A percentile compares a stretch with the other conserved stretches of the same genome.
phyloP scores from a whole-genome alignment of 352 stramenopile genomes.

The Phytopythium aichiense region DNA sequence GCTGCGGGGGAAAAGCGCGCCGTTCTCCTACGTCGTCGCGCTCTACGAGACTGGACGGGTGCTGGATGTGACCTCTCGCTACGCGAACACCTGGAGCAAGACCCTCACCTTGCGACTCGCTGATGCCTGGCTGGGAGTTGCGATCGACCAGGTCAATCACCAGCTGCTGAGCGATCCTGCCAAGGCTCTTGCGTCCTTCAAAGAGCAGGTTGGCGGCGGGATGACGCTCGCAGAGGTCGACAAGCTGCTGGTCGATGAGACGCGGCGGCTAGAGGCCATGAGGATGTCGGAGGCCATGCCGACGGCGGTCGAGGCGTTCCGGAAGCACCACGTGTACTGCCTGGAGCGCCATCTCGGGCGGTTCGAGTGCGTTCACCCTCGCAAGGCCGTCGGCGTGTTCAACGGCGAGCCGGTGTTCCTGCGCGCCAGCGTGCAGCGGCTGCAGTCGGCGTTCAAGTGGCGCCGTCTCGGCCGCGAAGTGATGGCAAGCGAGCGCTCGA shows the following conservation, averaged over 20 bases:
- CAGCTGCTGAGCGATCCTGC: background rate
- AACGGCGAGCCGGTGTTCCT: conserved; percentile 74
- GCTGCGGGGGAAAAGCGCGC: conserved; percentile 36
- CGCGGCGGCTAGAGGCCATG: conserved; percentile 19
- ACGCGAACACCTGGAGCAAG: conserved; percentile 63
- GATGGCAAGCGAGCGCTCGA: conserved; percentile 37
- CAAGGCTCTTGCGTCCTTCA: too few relatives aligned
- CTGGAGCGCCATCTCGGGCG: conserved; percentile 66
- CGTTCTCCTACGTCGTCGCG: conserved; percentile 62
- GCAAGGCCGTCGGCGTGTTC: conserved; percentile 70
- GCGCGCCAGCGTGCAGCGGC: conserved; percentile 45
- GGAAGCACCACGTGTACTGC: conserved; percentile 76
- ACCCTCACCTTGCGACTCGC: conserved; percentile 45
- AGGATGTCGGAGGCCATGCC: conserved; percentile 68
- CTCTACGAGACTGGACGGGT: conserved; percentile 43
- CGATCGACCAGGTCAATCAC: conserved; percentile 40
- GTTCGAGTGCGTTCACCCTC: conserved; percentile 64
- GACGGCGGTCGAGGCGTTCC: conserved; percentile 69
- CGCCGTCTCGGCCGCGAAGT: conserved; percentile 61
- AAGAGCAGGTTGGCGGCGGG: conserved; percentile 9
- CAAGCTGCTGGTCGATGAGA: conserved; percentile 26
- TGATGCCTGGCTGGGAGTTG: conserved; percentile 43
- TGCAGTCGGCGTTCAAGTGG: conserved; percentile 69
- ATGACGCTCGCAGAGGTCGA: conserved; percentile 11
- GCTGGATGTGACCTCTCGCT: conserved; percentile 64